Evolutionary conservation across 208 protist genomes (phyloP).

Genomic region (Trypanosoma melophagium): DNA sequence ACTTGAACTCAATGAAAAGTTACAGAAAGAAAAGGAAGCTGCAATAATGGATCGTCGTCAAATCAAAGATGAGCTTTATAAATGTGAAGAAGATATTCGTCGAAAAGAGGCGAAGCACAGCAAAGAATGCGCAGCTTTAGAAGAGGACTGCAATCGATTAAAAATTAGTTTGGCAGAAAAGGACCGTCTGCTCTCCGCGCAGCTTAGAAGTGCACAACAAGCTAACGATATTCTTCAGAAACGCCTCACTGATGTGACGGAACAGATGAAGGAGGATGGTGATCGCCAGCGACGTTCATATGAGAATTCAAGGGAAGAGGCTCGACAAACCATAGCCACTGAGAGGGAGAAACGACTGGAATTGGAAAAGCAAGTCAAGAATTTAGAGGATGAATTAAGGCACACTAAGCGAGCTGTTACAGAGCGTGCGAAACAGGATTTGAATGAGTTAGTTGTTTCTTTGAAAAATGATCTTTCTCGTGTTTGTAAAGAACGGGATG

Average conservation of each 20-base stretch:
- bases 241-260: conserved; percentile 30
- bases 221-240: conserved; percentile 35
- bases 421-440: background rate
- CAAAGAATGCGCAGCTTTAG: conserved; percentile 23
- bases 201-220: conserved; percentile 41
- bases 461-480: conserved; percentile 34
- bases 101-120: conserved; percentile 20
- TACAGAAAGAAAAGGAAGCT: conserved; percentile 36
- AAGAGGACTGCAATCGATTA: conserved; percentile 34
- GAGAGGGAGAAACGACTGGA: conserved; percentile 30
- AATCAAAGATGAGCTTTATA: conserved; percentile 25
- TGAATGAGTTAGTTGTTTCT: conserved; percentile 16
- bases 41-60: conserved; percentile 31
- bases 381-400: conserved; percentile 16
- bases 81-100: conserved; percentile 18
- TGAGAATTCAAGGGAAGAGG: conserved; percentile 35
- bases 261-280: conserved; percentile 34
- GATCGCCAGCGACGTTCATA: conserved; percentile 26
- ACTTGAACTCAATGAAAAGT: conserved; percentile 44
- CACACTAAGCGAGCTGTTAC: conserved; percentile 17
- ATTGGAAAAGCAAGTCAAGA: conserved; percentile 31
- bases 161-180: conserved; percentile 32
- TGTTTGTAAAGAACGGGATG: conserved; percentile 33
- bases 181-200: conserved; percentile 29
- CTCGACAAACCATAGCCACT: conserved; percentile 24